Evolutionary conservation across 2,329 filamentous ascomycete genomes (phyloP).

Genomic region (Cladosporium sp.): DNA sequence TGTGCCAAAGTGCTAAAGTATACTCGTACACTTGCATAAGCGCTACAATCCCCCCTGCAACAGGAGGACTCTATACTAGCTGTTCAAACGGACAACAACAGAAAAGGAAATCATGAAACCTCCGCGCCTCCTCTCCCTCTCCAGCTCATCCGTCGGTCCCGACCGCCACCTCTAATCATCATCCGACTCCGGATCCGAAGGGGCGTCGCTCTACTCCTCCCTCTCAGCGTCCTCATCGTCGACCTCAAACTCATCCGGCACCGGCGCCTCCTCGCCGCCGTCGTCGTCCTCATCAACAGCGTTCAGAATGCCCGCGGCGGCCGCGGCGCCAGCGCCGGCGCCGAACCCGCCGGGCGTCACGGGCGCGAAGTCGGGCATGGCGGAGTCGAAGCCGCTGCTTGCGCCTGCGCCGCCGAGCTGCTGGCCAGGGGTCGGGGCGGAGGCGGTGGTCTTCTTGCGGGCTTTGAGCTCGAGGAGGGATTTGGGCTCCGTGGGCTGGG

Average conservation of each 20-base stretch:
- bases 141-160: neutral
- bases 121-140: neutral
- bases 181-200: neutral
- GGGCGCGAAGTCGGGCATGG: constrained; percentile 23
- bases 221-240: constrained; percentile 53
- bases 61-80: neutral
- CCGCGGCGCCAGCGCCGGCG: constrained; percentile 21
- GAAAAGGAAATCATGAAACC: neutral
- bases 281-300: constrained; percentile 81
- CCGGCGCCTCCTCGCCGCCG: constrained; percentile 59
- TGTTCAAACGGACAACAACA: neutral
- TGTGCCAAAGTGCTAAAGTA: neutral
- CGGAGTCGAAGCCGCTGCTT: constrained; percentile 24
- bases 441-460: constrained; percentile 60
- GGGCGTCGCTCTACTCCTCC: constrained; percentile 3
- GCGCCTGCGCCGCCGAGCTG: constrained; percentile 19
- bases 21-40: neutral
- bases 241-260: constrained; percentile 72
- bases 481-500: constrained; percentile 70
- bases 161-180: neutral
- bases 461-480: constrained; percentile 84
- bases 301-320: constrained; percentile 68
- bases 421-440: constrained; percentile 34
- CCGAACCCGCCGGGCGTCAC: constrained; percentile 9
- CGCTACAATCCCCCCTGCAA: neutral